These are phyloP conservation scores for Malassezia dermatis DNA, from an alignment of 1,284 basidiomycete species.

Conservation along the genomic window DNA sequence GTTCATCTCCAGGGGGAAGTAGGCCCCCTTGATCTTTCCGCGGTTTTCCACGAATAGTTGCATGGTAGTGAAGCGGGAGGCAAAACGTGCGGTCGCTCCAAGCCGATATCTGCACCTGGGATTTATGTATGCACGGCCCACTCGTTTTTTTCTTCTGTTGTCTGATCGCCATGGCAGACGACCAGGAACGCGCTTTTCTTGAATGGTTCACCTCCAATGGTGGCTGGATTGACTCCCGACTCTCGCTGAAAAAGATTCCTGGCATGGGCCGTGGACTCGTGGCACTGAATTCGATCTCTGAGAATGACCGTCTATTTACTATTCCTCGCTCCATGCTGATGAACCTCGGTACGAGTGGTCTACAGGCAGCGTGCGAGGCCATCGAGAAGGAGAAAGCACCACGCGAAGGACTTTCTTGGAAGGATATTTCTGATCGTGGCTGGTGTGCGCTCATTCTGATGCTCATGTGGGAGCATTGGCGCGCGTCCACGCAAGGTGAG, in stretches of 20 bases:
- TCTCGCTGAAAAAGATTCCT: constrained; percentile 54
- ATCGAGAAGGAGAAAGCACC: constrained; percentile 13
- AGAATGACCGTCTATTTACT: constrained; percentile 66
- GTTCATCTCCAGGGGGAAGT: constrained; percentile 12
- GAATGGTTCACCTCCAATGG: constrained; percentile 48
- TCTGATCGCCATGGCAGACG: not conserved
- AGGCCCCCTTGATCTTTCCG: constrained; percentile 7
- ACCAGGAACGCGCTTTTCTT: constrained; percentile 36
- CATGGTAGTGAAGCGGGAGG: not conserved
- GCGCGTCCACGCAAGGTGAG: constrained; percentile 9
- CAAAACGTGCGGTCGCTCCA: not conserved
- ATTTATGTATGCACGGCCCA: not conserved
- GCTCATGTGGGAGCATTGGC: constrained; percentile 79
- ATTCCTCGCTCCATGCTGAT: constrained; percentile 70
- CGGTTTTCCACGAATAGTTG: constrained; percentile 1
- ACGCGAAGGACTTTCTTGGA: constrained; percentile 12
- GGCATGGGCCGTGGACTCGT: constrained; percentile 62
- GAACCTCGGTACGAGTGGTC: constrained; percentile 63
- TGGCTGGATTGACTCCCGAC: constrained; percentile 47
- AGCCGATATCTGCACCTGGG: not conserved
- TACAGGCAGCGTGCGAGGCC: constrained; percentile 46
- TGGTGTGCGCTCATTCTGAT: constrained; percentile 82
- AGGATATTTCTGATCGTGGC: constrained; percentile 50
- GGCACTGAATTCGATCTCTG: constrained; percentile 62
- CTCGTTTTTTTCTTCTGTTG: not conserved